Percentiles rank a stretch among this genome's conserved stretches.
These are phyloP conservation scores for Danielozyma ontarioensis DNA, from an alignment of 805 yeast genomes.

Conservation along the genomic window DNA sequence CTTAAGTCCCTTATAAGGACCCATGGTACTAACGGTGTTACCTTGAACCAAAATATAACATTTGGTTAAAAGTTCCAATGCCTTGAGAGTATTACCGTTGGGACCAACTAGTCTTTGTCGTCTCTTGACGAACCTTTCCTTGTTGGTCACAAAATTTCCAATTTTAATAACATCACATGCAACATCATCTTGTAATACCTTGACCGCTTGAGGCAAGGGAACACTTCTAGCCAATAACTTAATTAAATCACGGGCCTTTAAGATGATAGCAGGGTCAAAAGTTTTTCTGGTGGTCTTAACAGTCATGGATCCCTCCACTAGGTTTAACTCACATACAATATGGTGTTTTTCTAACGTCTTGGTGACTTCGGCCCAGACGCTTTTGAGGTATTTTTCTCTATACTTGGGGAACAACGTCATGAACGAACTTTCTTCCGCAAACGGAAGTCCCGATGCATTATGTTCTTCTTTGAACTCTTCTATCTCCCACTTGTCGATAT, in stretches of 20 bases:
- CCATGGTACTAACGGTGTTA: constrained; percentile 95
- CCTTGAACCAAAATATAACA: constrained; percentile 97
- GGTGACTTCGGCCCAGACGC: constrained; percentile 93
- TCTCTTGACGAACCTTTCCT: constrained; percentile 91
- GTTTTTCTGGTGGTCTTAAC: constrained; percentile 95
- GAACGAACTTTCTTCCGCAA: constrained; percentile 93
- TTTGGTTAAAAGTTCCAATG: constrained; percentile 88
- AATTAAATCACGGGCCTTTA: constrained; percentile 92
- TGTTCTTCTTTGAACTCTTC: constrained; percentile 90
- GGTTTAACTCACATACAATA: constrained; percentile 77
- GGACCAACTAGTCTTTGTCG: constrained; percentile 97
- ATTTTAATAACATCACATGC: constrained; percentile 97
- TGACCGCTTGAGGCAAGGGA: constrained; percentile 94
- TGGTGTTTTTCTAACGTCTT: constrained; percentile 67
- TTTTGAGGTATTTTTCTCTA: constrained; percentile 83
- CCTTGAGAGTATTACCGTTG: constrained; percentile 92
- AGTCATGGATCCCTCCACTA: constrained; percentile 96
- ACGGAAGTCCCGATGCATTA: constrained; percentile 78
- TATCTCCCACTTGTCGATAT: constrained; percentile 86
- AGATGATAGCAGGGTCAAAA: constrained; percentile 87
- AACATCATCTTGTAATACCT: constrained; percentile 82
- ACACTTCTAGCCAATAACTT: constrained; percentile 93
- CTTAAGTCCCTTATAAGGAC: constrained; percentile 89
- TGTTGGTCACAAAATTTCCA: constrained; percentile 81
- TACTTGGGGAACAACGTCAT: constrained; percentile 95